Base-by-base conservation (phyloP, 139 green algal genomes). In the Haematococcus lacustris region DNA sequence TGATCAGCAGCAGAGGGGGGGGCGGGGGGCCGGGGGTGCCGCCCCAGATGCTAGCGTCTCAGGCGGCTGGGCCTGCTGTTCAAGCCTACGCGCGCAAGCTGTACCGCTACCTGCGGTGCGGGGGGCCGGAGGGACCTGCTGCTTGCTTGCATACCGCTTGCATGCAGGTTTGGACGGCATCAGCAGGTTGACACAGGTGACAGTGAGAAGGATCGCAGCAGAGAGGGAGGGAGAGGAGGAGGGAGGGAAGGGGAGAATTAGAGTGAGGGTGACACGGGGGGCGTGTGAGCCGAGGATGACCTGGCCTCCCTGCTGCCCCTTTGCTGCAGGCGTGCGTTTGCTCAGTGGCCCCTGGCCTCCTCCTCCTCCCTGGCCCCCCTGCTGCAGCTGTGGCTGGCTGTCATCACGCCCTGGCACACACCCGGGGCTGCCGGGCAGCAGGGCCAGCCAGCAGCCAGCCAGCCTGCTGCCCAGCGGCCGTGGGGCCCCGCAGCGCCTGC, bases 31-130 rank as follows among this genome's bases (percentile, higher is more conserved):
- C 64, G 65, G 35, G 68, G 51, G 37, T 68, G 73, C 32, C 57
- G 59, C 75, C 75, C n/a, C 68, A 68, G 2, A 32, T 75, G 59
- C 43, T 5, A 21, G 71, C 53, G 38, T 68, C 78, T 7, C 25
- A 69, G 0, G 78, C 70, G 37, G 67, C 62, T 1, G 50, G 73
- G 4, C 66, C 35, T 37, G 74, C 74, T 2, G 75, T 85, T 51
- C 88, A 95, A 76, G 85, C 82, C 0, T 68, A 90, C 50, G 77
- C 76, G 4, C 74, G 82, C 1, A 86, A 87, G 50, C 57, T 95
- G 61, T 95, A 89, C 82, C 78, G 87, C 43, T 81, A 89, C 47
- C 83, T 94, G 37, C 75, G 82, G 71, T 80, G 32, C 2, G 72
- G 32, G 1, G 4, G 35, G 34, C 2, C 7, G 34, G 4, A 32